Percentiles rank a stretch among this genome's conserved stretches.
These are phyloP conservation scores for Cytospora chrysosperma DNA, from an alignment of 2,329 filamentous ascomycete species.

Conservation along the genomic window DNA sequence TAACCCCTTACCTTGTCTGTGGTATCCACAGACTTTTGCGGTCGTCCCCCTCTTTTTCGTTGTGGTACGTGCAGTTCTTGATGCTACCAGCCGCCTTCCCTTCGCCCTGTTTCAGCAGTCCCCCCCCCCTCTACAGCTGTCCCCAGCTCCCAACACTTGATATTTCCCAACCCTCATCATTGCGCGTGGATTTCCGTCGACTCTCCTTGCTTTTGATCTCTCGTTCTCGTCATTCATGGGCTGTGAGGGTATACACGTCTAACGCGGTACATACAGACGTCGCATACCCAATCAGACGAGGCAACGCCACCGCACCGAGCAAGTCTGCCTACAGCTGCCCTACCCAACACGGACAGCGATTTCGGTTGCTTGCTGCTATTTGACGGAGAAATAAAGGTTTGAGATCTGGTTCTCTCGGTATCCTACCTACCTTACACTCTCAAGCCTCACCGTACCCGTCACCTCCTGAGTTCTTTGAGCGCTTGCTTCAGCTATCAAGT, in stretches of 20 bases:
- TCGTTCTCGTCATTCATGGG: not conserved
- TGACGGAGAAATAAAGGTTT: slow-evolving; percentile 27
- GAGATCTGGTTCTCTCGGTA: slow-evolving; percentile 27
- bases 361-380: slow-evolving; percentile 20
- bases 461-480: slow-evolving; percentile 24
- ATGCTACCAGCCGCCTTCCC: slow-evolving; percentile 1
- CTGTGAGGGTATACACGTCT: slow-evolving; percentile 3
- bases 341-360: slow-evolving; percentile 15
- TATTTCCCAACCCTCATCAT: slow-evolving; percentile 2
- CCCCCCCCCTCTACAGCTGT: slow-evolving; percentile 16
- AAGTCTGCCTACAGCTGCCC: slow-evolving; percentile 10
- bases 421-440: slow-evolving; percentile 21
- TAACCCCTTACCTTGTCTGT: slow-evolving; percentile 13
- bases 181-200: not conserved
- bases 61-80: slow-evolving; percentile 10
- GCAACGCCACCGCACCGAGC: slow-evolving; percentile 11
- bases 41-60: slow-evolving; percentile 13
- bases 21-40: slow-evolving; percentile 2
- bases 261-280: slow-evolving; percentile 22
- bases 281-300: slow-evolving; percentile 23
- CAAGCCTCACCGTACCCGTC: slow-evolving; percentile 21
- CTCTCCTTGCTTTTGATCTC: not conserved
- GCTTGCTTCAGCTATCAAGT: slow-evolving; percentile 19
- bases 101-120: slow-evolving; percentile 20
- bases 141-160: slow-evolving; percentile 7